Conservation (phyloP, 257 asterid genomes). For the Echites panduratus region DNA sequence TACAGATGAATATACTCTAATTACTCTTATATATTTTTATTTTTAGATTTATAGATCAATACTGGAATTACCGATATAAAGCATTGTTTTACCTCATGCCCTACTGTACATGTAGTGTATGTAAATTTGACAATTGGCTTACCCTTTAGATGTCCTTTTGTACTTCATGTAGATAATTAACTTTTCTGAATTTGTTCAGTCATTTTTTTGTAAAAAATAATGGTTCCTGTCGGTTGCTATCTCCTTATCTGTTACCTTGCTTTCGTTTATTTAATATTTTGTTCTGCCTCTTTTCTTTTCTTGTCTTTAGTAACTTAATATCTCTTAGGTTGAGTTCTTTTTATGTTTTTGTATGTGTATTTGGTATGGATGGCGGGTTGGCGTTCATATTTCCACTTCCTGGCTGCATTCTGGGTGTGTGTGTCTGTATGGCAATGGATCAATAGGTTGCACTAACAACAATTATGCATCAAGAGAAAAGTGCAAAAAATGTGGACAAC, state of each 20-base stretch:
- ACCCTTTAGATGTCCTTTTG: neutral
- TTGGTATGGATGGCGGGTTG: conserved; percentile 69
- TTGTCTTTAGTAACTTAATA: conserved; percentile 26
- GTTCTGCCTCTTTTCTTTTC: conserved; percentile 4
- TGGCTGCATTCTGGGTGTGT: conserved; percentile 78
- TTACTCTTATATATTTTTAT: neutral
- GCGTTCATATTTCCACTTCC: conserved; percentile 70
- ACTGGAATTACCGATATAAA: neutral
- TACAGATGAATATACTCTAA: neutral
- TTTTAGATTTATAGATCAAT: neutral
- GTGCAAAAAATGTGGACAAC: conserved; percentile 98
- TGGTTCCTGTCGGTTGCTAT: neutral
- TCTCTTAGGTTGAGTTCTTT: conserved; percentile 58
- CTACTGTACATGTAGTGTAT: no score
- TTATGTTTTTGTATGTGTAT: conserved; percentile 44
- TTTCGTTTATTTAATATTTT: neutral
- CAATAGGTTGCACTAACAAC: conserved; percentile 99
- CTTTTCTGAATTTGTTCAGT: neutral
- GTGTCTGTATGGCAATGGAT: conserved; percentile 70
- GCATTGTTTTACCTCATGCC: no score
- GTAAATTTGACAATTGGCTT: neutral
- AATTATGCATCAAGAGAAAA: conserved; percentile 93
- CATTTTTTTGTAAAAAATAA: neutral
- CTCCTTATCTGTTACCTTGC: neutral
- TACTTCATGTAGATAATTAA: neutral